A percentile compares a stretch with the other conserved stretches of the same genome.
phyloP scores from a whole-genome alignment of 1,284 basidiomycete species.

The Trametes sp. region DNA sequence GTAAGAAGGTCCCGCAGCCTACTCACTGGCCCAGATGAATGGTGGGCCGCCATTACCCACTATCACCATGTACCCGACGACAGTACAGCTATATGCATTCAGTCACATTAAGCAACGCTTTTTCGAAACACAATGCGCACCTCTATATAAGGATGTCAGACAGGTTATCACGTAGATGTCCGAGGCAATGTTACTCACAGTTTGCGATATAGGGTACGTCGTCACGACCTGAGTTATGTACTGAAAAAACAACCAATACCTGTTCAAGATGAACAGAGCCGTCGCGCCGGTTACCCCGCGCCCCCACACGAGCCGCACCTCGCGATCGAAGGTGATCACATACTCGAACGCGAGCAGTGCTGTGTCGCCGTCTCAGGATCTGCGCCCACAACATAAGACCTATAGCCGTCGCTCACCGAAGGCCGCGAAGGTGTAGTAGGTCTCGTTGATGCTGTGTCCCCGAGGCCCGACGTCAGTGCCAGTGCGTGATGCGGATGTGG shows the following conservation, averaged over 20 bases:
- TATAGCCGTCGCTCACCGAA: conserved; percentile 6
- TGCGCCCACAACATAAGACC: background rate
- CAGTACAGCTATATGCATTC: conserved; percentile 5
- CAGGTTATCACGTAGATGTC: too few species aligned
- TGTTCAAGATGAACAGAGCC: conserved; percentile 30
- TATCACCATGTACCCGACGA: conserved; percentile 13
- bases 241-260: conserved; percentile 28
- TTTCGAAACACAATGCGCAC: background rate
- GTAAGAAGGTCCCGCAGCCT: background rate
- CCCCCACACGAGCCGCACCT: conserved; percentile 31
- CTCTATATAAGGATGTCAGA: background rate
- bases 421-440: conserved; percentile 17
- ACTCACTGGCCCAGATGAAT: conserved; percentile 12
- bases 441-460: conserved; percentile 11
- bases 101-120: background rate
- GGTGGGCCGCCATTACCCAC: conserved; percentile 17
- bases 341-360: conserved; percentile 27
- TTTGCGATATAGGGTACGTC: conserved; percentile 6
- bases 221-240: conserved; percentile 11
- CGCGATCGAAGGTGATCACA: conserved; percentile 28
- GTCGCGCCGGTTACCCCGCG: conserved; percentile 28
- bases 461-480: too few species aligned
- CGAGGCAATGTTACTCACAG: background rate
- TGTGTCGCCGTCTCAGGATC: background rate
- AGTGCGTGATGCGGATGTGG: too few species aligned